Evolutionary conservation across 1,284 basidiomycete species (phyloP), one percentile per base, ranked within the genome.

Genomic region (Sporisorium graminicola): DNA sequence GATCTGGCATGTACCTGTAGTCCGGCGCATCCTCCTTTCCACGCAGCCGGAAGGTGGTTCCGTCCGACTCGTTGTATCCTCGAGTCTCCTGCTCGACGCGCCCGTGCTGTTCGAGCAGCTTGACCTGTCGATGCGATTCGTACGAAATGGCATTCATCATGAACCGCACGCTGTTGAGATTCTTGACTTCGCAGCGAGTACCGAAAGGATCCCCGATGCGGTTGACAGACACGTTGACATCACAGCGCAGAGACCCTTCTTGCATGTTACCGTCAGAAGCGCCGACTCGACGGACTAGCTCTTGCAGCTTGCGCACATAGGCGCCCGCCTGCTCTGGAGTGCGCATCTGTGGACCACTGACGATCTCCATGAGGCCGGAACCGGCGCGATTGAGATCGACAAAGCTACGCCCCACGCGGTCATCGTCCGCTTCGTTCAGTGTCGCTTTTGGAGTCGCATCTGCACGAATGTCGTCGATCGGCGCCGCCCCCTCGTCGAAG

Each of bases 261-360:
- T 99, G 96, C 97, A 99, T 98, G 83, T 97, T 97, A 0, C 94
- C 95, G 84, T 97, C 94, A 56, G 94, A 94, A 0, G 93, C 91
- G 0, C 94, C 94, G 5, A 97, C 89, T 10, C 92, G 89, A 8
- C 95, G 90, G 16, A 99, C 87, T 20, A 97, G 83, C 1, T 91
- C 89, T 83, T 97, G 95, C 2, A 99, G 87, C 35, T 92, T 90
- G 35, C 91, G 89, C 1, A 98, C 92, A 86, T 98, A 99, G 5
- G 91, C 90, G 1, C 90, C 93, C 5, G 95, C 96, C 86, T 99
- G 93, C 86, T 96, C 94, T 3, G 96, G 91, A 1, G 92, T 92
- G 62, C 92, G 88, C 88, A 99, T 91, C 85, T 98, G 94, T 0
- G 97, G 94, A 65, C 93, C 91, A 0, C 95, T 96, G 13, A 99